A percentile compares a stretch with the other conserved stretches of the same genome.
These are phyloP conservation scores for Pythium apleroticum DNA, from an alignment of 352 stramenopile species.

Conservation along the genomic window DNA sequence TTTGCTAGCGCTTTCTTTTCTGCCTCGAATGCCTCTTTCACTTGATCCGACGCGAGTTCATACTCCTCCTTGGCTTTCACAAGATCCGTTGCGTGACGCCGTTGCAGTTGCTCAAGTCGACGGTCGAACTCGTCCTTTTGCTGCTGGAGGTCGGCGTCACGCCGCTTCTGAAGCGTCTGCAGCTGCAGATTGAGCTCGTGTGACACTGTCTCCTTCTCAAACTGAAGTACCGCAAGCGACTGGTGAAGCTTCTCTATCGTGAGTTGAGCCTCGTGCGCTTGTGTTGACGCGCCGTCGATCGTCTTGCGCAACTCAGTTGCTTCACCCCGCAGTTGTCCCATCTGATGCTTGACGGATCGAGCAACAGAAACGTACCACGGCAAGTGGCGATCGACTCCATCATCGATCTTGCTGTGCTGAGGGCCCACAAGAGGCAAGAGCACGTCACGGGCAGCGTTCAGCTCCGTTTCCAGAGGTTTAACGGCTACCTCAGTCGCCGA, in stretches of 20 bases:
- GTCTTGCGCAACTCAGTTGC: slow-evolving; percentile 22
- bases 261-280: slow-evolving; percentile 31
- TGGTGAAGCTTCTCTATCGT: slow-evolving; percentile 43
- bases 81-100: slow-evolving; percentile 41
- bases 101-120: slow-evolving; percentile 59
- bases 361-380: slow-evolving; percentile 55
- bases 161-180: slow-evolving; percentile 50
- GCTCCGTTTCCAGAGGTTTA: slow-evolving; percentile 38
- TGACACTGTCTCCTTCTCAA: slow-evolving; percentile 68
- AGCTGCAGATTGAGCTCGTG: slow-evolving; percentile 60
- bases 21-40: slow-evolving; percentile 19
- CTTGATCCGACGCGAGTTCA: slow-evolving; percentile 31
- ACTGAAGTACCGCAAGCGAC: slow-evolving; percentile 49
- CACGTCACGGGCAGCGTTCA: slow-evolving; percentile 49
- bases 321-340: slow-evolving; percentile 31
- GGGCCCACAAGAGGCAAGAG: slow-evolving; percentile 32
- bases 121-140: slow-evolving; percentile 48
- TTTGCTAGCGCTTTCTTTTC: slow-evolving; percentile 28
- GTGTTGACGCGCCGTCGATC: slow-evolving; percentile 28
- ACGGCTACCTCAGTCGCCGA: slow-evolving; percentile 32
- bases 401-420: slow-evolving; percentile 14
- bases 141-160: slow-evolving; percentile 54
- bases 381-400: slow-evolving; percentile 43
- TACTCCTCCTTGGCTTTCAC: slow-evolving; percentile 59
- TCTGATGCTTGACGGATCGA: slow-evolving; percentile 33